Conservation (phyloP, 2,329 filamentous ascomycete genomes). For the Phaeosphaeria sp. region DNA sequence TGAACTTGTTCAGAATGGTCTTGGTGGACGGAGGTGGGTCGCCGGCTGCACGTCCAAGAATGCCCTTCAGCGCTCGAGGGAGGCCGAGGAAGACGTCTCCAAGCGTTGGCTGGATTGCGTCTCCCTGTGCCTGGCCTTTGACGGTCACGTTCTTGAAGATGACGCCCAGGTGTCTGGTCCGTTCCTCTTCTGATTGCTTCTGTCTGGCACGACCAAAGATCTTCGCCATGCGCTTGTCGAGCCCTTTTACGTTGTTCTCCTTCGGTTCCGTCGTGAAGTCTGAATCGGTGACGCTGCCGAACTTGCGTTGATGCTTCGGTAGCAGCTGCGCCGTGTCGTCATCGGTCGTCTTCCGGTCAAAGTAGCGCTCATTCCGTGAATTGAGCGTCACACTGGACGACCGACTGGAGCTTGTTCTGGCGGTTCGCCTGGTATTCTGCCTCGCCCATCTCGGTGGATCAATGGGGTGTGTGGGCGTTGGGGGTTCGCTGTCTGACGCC, state of each 20-base stretch:
- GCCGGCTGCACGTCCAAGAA: constrained; percentile 52
- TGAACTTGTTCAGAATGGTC: constrained; percentile 69
- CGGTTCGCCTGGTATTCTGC: not conserved
- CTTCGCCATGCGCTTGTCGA: constrained; percentile 68
- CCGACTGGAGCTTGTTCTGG: not conserved
- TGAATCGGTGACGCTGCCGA: not conserved
- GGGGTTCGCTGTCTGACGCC: not conserved
- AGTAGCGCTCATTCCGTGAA: not conserved
- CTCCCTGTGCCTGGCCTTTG: constrained; percentile 65
- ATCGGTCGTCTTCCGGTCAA: not conserved
- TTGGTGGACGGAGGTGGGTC: constrained; percentile 59
- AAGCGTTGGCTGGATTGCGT: constrained; percentile 66
- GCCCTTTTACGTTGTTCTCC: constrained; percentile 47
- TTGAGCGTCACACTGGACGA: not conserved
- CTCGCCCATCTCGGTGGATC: not conserved
- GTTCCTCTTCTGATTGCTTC: constrained; percentile 70
- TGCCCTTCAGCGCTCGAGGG: constrained; percentile 59
- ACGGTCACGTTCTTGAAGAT: constrained; percentile 71
- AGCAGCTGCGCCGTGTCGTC: not conserved
- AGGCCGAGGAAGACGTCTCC: constrained; percentile 68
- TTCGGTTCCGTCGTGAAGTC: not conserved
- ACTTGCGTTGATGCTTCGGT: not conserved
- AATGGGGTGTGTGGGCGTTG: not conserved
- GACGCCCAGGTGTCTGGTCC: constrained; percentile 71
- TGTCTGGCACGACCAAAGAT: constrained; percentile 73